A percentile compares a stretch with the other conserved stretches of the same genome.
phyloP scores from a whole-genome alignment of 2,329 filamentous ascomycete genomes.

The Chaetomium olivaceum region DNA sequence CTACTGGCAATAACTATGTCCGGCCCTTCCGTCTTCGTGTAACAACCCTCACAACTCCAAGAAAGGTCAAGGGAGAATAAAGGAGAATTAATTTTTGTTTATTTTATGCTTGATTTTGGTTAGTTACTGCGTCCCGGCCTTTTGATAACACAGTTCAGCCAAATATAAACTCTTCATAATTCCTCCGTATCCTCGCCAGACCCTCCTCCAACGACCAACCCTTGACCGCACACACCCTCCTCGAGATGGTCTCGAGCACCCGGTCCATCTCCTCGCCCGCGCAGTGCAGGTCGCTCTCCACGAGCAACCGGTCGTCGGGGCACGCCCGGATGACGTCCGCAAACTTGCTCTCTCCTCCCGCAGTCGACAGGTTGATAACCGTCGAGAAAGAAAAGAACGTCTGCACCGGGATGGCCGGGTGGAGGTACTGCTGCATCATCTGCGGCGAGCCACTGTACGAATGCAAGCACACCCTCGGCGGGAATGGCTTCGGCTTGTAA shows the following conservation, averaged over 20 bases:
- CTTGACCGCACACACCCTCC: conserved; percentile 75
- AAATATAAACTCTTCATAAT: conserved; percentile 77
- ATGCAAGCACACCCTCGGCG: conserved; percentile 88
- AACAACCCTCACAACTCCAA: background rate
- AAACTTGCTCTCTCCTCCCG: conserved; percentile 49
- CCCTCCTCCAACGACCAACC: conserved; percentile 76
- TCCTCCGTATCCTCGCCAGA: conserved; percentile 64
- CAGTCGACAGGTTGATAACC: conserved; percentile 72
- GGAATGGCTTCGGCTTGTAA: conserved; percentile 62
- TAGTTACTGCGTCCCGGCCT: background rate
- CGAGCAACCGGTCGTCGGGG: conserved; percentile 75
- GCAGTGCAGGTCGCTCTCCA: conserved; percentile 87
- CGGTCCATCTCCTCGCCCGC: conserved; percentile 82
- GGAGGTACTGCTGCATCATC: conserved; percentile 74
- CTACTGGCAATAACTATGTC: no score
- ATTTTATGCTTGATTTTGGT: background rate
- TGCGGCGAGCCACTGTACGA: conserved; percentile 83
- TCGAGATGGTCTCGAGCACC: conserved; percentile 70
- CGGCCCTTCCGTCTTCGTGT: background rate
- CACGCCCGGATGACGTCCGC: conserved; percentile 68
- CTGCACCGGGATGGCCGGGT: conserved; percentile 68
- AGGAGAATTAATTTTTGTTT: background rate
- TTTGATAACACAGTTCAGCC: conserved; percentile 43
- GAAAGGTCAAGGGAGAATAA: background rate
- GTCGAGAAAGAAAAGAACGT: conserved; percentile 89